phyloP scores from a whole-genome alignment of 2,329 filamentous ascomycete genomes.

The Penicillium sp. region DNA sequence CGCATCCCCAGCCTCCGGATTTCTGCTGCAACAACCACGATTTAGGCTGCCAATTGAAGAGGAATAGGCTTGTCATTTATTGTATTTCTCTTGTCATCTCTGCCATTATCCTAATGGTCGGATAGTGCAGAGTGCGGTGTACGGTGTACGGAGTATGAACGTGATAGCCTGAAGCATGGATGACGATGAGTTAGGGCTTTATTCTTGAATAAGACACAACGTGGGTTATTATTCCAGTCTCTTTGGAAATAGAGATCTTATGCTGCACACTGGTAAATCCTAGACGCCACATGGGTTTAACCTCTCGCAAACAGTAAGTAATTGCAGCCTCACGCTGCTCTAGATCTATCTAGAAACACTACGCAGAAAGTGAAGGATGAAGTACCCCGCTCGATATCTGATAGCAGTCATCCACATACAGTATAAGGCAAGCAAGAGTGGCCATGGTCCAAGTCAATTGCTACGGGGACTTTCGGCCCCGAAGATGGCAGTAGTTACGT shows the following conservation, averaged over 20 bases:
- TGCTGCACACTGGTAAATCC: not conserved
- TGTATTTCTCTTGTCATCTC: not conserved
- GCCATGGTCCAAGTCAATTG: conserved; percentile 21
- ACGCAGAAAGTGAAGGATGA: conserved; percentile 10
- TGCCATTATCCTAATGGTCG: not conserved
- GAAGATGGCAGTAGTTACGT: not conserved
- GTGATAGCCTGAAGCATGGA: not conserved
- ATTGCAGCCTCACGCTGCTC: conserved; percentile 11
- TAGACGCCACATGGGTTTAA: not conserved
- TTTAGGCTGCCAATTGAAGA: not conserved
- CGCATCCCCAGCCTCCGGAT: conserved; percentile 2
- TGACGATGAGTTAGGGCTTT: not conserved
- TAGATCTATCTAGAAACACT: conserved; percentile 35
- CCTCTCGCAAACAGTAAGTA: not conserved
- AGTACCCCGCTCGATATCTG: conserved; percentile 10
- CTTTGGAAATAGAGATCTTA: not conserved
- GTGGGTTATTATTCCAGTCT: not conserved
- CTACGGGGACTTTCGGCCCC: conserved; percentile 1
- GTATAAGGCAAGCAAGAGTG: conserved; percentile 13
- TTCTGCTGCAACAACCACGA: not conserved
- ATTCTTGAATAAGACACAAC: not conserved
- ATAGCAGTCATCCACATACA: conserved; percentile 1
- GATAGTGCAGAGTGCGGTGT: too few relatives aligned
- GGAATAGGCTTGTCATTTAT: not conserved
- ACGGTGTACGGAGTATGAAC: not conserved